Evolutionary conservation across 441 rosid species (phyloP).

Genomic region (Eutrema salsugineum): DNA sequence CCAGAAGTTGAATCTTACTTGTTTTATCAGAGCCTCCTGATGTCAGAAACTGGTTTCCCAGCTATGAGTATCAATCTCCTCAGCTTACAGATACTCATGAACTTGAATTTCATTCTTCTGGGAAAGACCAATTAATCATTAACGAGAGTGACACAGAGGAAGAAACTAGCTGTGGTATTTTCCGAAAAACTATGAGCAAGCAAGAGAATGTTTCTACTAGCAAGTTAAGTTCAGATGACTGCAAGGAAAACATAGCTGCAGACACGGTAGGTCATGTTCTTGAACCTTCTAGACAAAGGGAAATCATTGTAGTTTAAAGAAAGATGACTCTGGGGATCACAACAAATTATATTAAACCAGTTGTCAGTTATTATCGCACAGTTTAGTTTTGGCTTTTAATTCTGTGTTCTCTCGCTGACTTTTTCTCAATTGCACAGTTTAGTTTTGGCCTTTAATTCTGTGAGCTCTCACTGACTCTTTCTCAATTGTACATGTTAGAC

Average conservation of each 20-base stretch:
- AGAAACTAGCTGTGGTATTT: slow-evolving; percentile 14
- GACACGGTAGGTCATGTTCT: slow-evolving; percentile 16
- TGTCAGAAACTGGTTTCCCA: slow-evolving; percentile 58
- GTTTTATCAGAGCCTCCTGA: slow-evolving; percentile 63
- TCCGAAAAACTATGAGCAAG: slow-evolving; percentile 20
- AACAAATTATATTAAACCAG: background rate
- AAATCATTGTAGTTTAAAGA: background rate
- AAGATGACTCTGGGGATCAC: background rate
- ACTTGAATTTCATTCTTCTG: slow-evolving; percentile 23
- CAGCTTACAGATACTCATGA: slow-evolving; percentile 37
- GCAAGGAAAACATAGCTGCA: background rate
- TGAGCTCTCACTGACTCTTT: background rate
- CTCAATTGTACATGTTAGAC: slow-evolving; percentile 12
- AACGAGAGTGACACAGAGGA: slow-evolving; percentile 33
- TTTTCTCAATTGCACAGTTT: background rate
- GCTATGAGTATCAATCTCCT: slow-evolving; percentile 63
- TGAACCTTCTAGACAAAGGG: background rate
- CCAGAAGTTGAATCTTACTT: background rate
- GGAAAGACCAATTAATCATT: slow-evolving; percentile 28
- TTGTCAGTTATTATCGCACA: background rate
- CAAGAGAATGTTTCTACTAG: slow-evolving; percentile 12
- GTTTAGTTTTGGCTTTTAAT: background rate
- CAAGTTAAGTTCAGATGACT: slow-evolving; percentile 3
- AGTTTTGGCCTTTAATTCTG: background rate
- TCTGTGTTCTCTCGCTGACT: background rate